Base-by-base conservation (phyloP, 306 rosid genomes). In the Chamaecrista fasciculata region DNA sequence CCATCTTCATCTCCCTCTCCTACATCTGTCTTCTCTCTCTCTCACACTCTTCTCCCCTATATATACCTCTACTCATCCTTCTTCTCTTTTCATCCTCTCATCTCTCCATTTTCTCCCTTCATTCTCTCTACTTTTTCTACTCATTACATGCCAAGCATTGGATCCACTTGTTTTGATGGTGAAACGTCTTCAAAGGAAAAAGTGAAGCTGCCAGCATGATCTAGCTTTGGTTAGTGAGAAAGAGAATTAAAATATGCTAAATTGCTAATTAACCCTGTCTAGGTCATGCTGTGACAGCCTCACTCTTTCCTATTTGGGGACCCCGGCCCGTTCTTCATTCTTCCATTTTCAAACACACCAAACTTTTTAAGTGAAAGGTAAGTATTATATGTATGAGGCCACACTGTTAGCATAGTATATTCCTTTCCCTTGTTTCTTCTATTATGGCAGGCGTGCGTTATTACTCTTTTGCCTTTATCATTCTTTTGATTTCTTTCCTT, bases 121-220 rank as follows among this genome's bases (percentile, higher is more conserved):
- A n/a, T n/a, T n/a, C n/a, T n/a, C n/a, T n/a, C n/a, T n/a, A n/a
- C n/a, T n/a, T n/a, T n/a, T n/a, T n/a, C n/a, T n/a, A n/a, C n/a
- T n/a, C n/a, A n/a, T n/a, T n/a, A n/a, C n/a, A n/a, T n/a, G n/a
- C n/a, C n/a, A n/a, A 15, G 62, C 8, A 3, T 59, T 16, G n/a
- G 7, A 4, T 19, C 6, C 7, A 18, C 8, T 34, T 33, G 48
- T 15, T 20, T 6, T 26, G n/a, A n/a, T n/a, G n/a, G n/a, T n/a
- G n/a, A n/a, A n/a, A n/a, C n/a, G 93, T 79, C 76, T 89, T 3
- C 91, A 83, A 82, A 31, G 97, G 96, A 91, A 91, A 75, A 83
- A 82, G 97, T 91, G 97, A 91, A 91, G 97, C 97, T 91, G 97
- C 97, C 97, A 91, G 97, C 97, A 86, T 91, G 97, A 91, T 91